Base-by-base conservation (phyloP, 345 rosid species). In the Jatropha curcas region DNA sequence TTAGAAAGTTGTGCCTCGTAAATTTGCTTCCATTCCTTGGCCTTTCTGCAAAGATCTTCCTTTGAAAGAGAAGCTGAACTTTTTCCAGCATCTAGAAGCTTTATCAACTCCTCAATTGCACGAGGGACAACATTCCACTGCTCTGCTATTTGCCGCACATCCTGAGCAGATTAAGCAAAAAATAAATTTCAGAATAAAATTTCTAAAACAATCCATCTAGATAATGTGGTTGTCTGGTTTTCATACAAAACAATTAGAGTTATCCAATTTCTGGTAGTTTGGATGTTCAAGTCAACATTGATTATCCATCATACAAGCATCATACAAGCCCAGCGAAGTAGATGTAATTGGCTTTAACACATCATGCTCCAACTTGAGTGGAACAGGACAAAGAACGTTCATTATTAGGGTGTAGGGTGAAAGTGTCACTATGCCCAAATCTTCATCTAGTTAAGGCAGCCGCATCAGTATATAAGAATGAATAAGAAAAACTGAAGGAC, bases 51-150 rank as follows among this genome's bases (percentile, higher is more conserved):
- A 35, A 92, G 82, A 50, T 83, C 86, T 72, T 82, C 87, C 72
- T 77, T 84, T 5, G 89, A 79, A 69, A 75, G 64, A n/a, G 82
- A 68, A n/a, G n/a, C n/a, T 19, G 74, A 63, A 41, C 61, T 58
- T 13, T 67, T 82, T 33, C 41, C 70, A 65, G 67, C 72, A 60
- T 77, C 77, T 53, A 76, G 89, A 0, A 84, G 81, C 82, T 84
- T 86, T 68, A 80, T 79, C 61, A 92, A 87, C 89, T 91, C 98
- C 81, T 86, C 75, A 33, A 95, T 87, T 63, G 88, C 92, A n/a
- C 46, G 87, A 35, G 99, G 98, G 52, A 95, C 74, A 60, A 90
- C 85, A 76, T 88, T 93, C 99, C 99, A 95, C 79, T 88, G 94
- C 80, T 91, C 89, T 1, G 81, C 69, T 28, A 92, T 77, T 70